A percentile compares a stretch with the other conserved stretches of the same genome.
phyloP scores from a whole-genome alignment of 192 early-diverging fungal genomes.

The Backusella westeae region DNA sequence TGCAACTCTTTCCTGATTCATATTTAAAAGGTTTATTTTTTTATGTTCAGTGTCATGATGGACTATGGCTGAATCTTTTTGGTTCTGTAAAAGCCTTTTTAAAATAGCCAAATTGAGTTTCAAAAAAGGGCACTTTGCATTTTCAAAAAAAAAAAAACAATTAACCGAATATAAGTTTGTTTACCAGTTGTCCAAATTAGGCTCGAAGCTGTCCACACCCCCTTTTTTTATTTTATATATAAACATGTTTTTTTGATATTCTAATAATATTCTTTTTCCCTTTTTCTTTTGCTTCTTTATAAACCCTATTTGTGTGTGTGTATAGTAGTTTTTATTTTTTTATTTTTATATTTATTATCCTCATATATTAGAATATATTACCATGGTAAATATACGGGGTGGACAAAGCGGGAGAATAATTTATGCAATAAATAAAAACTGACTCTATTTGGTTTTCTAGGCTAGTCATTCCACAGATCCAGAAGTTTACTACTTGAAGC shows the following conservation, averaged over 20 bases:
- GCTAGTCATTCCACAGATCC: conserved; percentile 50
- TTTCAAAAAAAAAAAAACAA: no score
- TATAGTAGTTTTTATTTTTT: neutral
- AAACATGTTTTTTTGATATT: neutral
- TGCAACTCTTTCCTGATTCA: neutral
- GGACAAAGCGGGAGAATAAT: neutral
- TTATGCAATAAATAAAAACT: neutral
- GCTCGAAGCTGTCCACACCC: conserved; percentile 10
- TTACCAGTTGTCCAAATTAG: conserved; percentile 10
- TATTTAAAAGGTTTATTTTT: no score
- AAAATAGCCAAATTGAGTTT: no score
- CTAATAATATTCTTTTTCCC: conserved; percentile 7
- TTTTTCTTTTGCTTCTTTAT: neutral
- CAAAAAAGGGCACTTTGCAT: no score
- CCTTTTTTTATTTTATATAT: neutral
- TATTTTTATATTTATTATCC: neutral
- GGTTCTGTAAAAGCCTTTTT: no score
- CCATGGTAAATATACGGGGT: neutral
- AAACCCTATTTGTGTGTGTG: neutral
- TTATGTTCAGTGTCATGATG: no score
- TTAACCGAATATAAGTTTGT: conserved; percentile 1
- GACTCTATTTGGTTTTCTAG: neutral
- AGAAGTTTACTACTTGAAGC: conserved; percentile 63
- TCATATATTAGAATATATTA: neutral
- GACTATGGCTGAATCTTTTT: no score